Percentiles rank a stretch among this genome's conserved stretches.
Conservation (phyloP, 352 stramenopile genomes). For the Phytopythium mirpurense region DNA sequence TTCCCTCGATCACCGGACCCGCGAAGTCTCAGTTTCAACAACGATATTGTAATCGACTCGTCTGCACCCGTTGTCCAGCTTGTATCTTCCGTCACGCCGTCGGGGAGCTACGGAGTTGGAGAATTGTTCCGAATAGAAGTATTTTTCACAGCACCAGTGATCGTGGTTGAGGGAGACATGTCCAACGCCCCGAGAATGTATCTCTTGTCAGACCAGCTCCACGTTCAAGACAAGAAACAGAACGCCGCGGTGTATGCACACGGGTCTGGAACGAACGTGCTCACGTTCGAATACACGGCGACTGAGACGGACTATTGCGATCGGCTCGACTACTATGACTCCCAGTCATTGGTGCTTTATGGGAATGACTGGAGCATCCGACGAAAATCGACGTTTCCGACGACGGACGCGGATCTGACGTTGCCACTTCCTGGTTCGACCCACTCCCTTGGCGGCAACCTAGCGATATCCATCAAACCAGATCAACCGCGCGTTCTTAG, state of each 20-base stretch:
- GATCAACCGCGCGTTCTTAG: constrained; percentile 29
- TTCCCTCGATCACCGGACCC: constrained; percentile 32
- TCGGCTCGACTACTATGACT: constrained; percentile 55
- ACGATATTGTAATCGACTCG: constrained; percentile 51
- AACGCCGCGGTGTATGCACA: constrained; percentile 42
- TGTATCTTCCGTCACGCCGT: constrained; percentile 37
- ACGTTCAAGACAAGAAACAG: constrained; percentile 29
- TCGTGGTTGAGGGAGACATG: constrained; percentile 18
- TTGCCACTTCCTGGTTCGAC: constrained; percentile 30
- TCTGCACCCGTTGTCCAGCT: constrained; percentile 26
- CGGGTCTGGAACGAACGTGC: constrained; percentile 37
- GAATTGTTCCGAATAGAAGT: constrained; percentile 43
- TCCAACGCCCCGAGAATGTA: constrained; percentile 23
- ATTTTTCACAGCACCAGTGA: constrained; percentile 42
- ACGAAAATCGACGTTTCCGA: constrained; percentile 41
- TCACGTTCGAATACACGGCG: constrained; percentile 56
- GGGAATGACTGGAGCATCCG: constrained; percentile 24
- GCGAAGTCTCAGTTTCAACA: constrained; percentile 57
- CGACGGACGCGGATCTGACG: constrained; percentile 30
- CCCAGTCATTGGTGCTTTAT: constrained; percentile 35
- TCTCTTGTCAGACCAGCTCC: constrained; percentile 47
- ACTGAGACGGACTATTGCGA: constrained; percentile 49
- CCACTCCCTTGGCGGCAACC: constrained; percentile 44
- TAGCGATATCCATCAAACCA: constrained; percentile 52
- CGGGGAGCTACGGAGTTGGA: constrained; percentile 60